Evolutionary conservation across 2,329 filamentous ascomycete species (phyloP), one percentile per base, ranked within the genome.

Genomic region (Pyricularia grisea): DNA sequence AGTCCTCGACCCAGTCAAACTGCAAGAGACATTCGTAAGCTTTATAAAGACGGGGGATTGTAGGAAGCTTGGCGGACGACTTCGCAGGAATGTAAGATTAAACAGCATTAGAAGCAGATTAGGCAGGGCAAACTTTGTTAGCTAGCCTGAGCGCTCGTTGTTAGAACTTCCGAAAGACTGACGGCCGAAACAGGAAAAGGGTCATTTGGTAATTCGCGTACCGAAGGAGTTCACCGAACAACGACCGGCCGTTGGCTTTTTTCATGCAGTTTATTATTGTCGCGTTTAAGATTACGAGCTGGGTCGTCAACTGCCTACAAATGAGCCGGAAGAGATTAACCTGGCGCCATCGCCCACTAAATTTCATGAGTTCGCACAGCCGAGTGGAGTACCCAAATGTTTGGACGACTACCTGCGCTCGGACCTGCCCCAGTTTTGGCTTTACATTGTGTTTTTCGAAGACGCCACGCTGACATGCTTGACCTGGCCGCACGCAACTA

Each of bases 381-480:
- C 72, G 12, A 65, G 70, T 20, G 72, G 71, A 7, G 74, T 70
- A 1, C 78, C 78, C 0, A 72, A 70, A 11, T 76, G 71, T 2
- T 71, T 82, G 0, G 73, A 77, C 1, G 81, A 84, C 69, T 82
- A 80, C 70, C 65, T 83, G 17, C 72, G 74, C 64, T 70, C 73
- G 4, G 83, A 85, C 72, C 74, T 72, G 23, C 83, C 84, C 0
- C 81, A 82, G 72, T 73, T 87, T 4, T 78, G 78, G 4, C 74
- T 87, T 5, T 81, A 84, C 70, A 76, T 86, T 61, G 79, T 80
- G 3, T 79, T 79, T 0, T 87, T 87, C 72, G 73, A 72, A 2
- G 81, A 87, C 69, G 81, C 82, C 0, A 87, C 85, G 0, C 73
- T 87, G 0, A 75, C 87, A 1, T 77, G 78, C 0, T 71, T 87